Evolutionary conservation across 768 basidiomycete species (phyloP), one percentile per base, ranked within the genome.

Genomic region (Pleurotus tuoliensis): DNA sequence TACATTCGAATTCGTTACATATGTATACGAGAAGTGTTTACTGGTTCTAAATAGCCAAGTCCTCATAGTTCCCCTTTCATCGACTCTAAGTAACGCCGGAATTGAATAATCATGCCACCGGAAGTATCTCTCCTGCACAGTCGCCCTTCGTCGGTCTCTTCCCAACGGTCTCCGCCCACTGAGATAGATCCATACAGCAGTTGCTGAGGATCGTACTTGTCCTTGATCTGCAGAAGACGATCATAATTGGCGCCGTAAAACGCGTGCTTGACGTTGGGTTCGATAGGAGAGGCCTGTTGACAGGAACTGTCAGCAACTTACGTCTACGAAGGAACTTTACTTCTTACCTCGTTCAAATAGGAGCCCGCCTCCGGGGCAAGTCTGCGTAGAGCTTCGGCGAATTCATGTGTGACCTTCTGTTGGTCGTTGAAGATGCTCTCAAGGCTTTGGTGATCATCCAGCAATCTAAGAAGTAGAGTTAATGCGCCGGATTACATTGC

Each of bases 381-480:
- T 30, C 37, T 50, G 48, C 48, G 48, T 16, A 50, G 6, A n/a
- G 48, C 22, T 30, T 50, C 48, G 30, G 48, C 48, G 16, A 50
- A 50, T 15, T 50, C 48, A 15, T 50, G 48, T 34, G 48, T 50
- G 9, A 50, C 27, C n/a, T 30, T 50, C 4, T 20, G 25, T 12
- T 50, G 48, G 12, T 50, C 48, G 13, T 50, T 30, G 1, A 50
- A 50, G 48, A 50, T 50, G 27, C 48, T 50, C 12, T 50, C 48
- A 3, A 50, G 15, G 15, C 11, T 24, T 30, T 50, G 48, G 20
- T 30, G 48, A 27, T 50, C 48, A 50, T 50, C 48, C 27, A 50
- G 37, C n/a, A 50, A 13, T 30, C 48, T 50, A 15, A 50, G 5
- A n/a, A 13, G 30, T 34, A 11, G 30, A 34, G 30, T 34, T 30